Evolutionary conservation across 2,329 filamentous ascomycete species (phyloP).

Genomic region (Claviceps purpurea): DNA sequence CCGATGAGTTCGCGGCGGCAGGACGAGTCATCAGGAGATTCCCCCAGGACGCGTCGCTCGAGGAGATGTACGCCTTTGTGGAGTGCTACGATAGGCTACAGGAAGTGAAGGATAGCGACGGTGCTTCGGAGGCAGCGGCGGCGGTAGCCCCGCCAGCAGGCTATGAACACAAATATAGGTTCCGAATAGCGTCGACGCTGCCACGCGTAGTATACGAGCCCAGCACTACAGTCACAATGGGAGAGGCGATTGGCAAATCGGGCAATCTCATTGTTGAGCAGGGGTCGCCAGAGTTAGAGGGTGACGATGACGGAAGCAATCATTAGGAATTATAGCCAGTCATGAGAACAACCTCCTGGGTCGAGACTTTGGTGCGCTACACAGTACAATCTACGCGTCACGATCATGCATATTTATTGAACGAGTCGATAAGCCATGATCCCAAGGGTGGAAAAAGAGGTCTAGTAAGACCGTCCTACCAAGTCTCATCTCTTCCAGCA

Average conservation of each 20-base stretch:
- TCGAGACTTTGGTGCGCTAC: not conserved
- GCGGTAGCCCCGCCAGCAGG: slow-evolving; percentile 6
- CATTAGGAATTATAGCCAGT: slow-evolving; percentile 9
- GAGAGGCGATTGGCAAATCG: slow-evolving; percentile 63
- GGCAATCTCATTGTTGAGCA: slow-evolving; percentile 84
- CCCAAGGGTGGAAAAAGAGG: no score
- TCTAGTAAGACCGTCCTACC: no score
- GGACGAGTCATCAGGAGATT: slow-evolving; percentile 72
- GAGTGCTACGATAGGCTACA: slow-evolving; percentile 68
- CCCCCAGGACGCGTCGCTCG: slow-evolving; percentile 51
- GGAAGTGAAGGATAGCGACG: slow-evolving; percentile 33
- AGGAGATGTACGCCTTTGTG: slow-evolving; percentile 91
- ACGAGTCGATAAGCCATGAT: no score
- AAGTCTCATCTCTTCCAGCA: no score
- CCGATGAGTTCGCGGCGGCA: slow-evolving; percentile 38
- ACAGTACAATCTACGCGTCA: not conserved
- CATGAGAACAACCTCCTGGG: slow-evolving; percentile 5
- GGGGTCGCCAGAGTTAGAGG: slow-evolving; percentile 20
- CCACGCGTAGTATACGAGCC: slow-evolving; percentile 71
- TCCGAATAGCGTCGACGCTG: slow-evolving; percentile 73
- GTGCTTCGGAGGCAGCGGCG: not conserved
- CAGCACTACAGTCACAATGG: slow-evolving; percentile 50
- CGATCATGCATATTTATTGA: no score
- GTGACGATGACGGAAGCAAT: slow-evolving; percentile 18
- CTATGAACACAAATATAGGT: slow-evolving; percentile 74